Base-by-base conservation (phyloP, 2,329 filamentous ascomycete species). In the Elsinoe ampelina region DNA sequence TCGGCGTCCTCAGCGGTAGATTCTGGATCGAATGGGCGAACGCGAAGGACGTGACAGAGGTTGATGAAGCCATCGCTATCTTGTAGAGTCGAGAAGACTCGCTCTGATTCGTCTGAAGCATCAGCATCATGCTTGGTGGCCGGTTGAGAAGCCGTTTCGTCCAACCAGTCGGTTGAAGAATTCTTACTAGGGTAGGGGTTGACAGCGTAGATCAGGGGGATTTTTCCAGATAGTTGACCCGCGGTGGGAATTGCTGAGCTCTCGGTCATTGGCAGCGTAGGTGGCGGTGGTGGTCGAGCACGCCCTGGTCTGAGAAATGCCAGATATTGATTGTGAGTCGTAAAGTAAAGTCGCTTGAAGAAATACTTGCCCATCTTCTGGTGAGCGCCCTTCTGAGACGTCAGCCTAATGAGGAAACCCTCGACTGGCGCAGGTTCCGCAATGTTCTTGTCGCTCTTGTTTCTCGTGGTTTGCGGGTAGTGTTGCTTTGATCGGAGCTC, bases 311-410 rank as follows among this genome's bases (percentile, higher is more conserved):
- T 75, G 58, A 79, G 79, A 68, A 85, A 86, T 50, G 82, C 73
- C 5, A 86, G 69, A 58, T 77, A 82, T 59, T 84, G 80, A 62
- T 85, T 80, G 60, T 85, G 80, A 0, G 77, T 80, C 41, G 79
- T 79, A 63, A 84, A 86, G 64, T 86, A 86, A 2, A 86, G 70
- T 41, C 80, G 75, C 65, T 85, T 86, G 71, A 79, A 84, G 62
- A 83, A 81, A 69, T 81, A 78, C 57, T 77, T 78, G 12, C 82
- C 82, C 60, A 83, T 65, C 34, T 78, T 73, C 62, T 79, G 77
- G 36, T 82, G 77, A 17, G 76, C 71, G 13, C 83, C 83, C 61
- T 75, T 78, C 59, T 85, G 82, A 6, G 81, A 82, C 4, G 83
- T 86, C 43, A 86, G 70, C 39, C 83, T 76, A 50, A 86, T 77